Evolutionary conservation across 2,329 filamentous ascomycete species (phyloP).

Genomic region (Botrytis deweyae): DNA sequence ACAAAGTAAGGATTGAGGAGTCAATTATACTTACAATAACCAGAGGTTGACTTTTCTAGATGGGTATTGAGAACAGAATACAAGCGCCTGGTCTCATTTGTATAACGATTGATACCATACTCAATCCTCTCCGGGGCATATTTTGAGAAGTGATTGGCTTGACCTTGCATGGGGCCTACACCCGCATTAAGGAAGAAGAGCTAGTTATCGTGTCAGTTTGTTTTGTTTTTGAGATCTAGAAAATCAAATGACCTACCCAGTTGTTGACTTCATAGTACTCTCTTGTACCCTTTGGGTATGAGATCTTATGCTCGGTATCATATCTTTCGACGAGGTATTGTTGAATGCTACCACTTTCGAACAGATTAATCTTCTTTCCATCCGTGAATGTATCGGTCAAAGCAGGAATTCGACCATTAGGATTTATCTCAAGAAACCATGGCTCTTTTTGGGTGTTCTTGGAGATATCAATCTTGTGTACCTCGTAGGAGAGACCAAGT

Average conservation of each 20-base stretch:
- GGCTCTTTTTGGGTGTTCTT: constrained; percentile 80
- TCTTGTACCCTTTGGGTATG: constrained; percentile 67
- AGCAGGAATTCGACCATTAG: constrained; percentile 88
- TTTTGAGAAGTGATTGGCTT: constrained; percentile 79
- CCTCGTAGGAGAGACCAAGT: constrained; percentile 78
- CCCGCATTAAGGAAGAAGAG: constrained; percentile 76
- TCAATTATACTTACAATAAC: constrained; percentile 43
- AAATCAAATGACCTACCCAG: constrained; percentile 55
- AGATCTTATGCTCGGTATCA: constrained; percentile 78
- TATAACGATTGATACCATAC: constrained; percentile 80
- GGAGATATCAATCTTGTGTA: constrained; percentile 66
- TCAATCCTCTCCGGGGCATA: constrained; percentile 81
- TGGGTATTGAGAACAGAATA: constrained; percentile 76
- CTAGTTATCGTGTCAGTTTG: constrained; percentile 25
- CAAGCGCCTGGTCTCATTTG: constrained; percentile 78
- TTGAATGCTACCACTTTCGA: constrained; percentile 81
- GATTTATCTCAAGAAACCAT: constrained; percentile 90
- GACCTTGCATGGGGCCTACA: constrained; percentile 78
- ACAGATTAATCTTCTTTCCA: constrained; percentile 71
- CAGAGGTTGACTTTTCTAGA: constrained; percentile 55
- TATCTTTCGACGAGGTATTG: constrained; percentile 82
- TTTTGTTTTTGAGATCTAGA: neutral
- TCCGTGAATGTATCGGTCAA: constrained; percentile 76
- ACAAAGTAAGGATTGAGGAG: neutral
- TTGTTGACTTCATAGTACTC: constrained; percentile 79